Evolutionary conservation across 306 rosid genomes (phyloP), one percentile per base, ranked within the genome.

Genomic region (Dalbergia oliveri): DNA sequence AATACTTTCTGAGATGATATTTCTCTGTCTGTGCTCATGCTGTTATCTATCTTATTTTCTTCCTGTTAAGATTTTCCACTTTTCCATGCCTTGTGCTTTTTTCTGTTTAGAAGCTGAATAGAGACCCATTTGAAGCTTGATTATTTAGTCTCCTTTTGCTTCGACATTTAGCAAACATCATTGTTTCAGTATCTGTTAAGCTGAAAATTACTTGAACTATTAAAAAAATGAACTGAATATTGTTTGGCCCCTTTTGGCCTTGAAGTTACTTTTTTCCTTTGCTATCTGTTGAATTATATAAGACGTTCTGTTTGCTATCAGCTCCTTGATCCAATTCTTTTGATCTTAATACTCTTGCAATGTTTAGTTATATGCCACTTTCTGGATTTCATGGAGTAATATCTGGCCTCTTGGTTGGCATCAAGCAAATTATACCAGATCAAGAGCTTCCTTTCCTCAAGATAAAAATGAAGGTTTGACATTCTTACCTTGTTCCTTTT

Each of bases 391-490:
- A 91, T 74, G 98, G 98, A 65, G 86, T 94, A 79, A 90, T 92
- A 21, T 81, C 94, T 19, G 98, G 98, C 69, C 89, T 94, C 81
- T 88, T 94, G 93, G 98, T 94, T 84, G 97, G 98, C 79, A 86
- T 94, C 83, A 94, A 94, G 83, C 98, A 94, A 89, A 94, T 91
- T 65, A 84, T 92, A 83, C 98, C 98, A 5, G 98, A 94, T 83
- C 97, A 92, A 81, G 95, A 94, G 86, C 76, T 94, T 78, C 97
- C 98, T 45, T 57, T 84, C 54, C 54, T 94, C 72, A 92, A 86
- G 83, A 60, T 92, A 57, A 94, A 86, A 88, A 87, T 87, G 66
- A 94, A 92, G 95, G 98, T 94, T 73, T 79, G 86, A 21, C 49
- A 16, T 21, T 44, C 76, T 77, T 71, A 5, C 37, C 77, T 47